Evolutionary conservation across 164 flowering plant species (phyloP), one percentile per base, ranked within the genome.

Genomic region (Protea cynaroides): DNA sequence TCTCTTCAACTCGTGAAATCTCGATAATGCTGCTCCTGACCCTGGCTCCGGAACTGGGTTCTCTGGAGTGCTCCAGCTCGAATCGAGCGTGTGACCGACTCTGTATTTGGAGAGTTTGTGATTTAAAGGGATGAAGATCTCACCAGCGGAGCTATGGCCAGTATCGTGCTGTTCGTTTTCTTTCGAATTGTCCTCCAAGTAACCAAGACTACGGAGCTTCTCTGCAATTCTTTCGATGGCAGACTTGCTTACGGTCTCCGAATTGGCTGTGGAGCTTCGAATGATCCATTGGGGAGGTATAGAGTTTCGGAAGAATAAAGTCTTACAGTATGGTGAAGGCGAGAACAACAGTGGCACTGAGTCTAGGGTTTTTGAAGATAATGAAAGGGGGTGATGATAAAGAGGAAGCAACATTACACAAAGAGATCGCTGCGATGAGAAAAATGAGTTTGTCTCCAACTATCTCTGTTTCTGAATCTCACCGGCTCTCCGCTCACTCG

Each of bases 51-150:
- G 93, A 4, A 86, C 81, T 7, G 96, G 97, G 52, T 84, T 85
- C 73, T 83, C 85, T 19, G 99, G 97, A 62, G 84, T 76, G 70
- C 86, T 83, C 99, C 99, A 91, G 79, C 96, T 90, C 25, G 83
- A 44, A 71, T 95, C 97, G 4, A 91, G 69, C 1, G 97, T 89
- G 65, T 85, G 80, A 14, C 99, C 99, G 23, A 94, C 90, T 11
- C 96, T 83, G 62, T 67, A 59, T 63, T 79, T 81, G 12, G 95
- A 86, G 29, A 91, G 47, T 5, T 72, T 72, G 14, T 68, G 55
- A 25, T 89, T 80, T 52, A 78, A 57, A 3, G 97, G 98, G 15
- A 95, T 69, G 71, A 95, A 91, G 9, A 91, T 90, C 66, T 85
- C 88, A 0, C 96, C 97, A 1, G 86, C 80, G 3, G 83, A 70